A percentile compares a stretch with the other conserved stretches of the same genome.
Conservation (phyloP, 495 filamentous ascomycete genomes). For the Hypoxylon perforatum region DNA sequence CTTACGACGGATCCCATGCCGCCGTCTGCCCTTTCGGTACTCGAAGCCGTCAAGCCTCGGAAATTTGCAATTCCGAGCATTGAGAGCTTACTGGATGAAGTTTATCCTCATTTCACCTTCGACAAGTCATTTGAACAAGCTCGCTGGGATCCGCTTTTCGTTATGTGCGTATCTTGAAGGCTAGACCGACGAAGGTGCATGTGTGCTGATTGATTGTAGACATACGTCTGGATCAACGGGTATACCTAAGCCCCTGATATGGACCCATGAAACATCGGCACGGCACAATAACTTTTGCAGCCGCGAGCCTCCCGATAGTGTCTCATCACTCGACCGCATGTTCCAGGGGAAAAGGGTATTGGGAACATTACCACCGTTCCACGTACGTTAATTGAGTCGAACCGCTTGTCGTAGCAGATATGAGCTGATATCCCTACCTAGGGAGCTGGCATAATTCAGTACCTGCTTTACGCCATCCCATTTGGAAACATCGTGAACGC, state of each 20-base stretch:
- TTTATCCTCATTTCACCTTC: conserved; percentile 1
- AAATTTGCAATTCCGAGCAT: conserved; percentile 11
- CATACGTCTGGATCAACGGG: conserved; percentile 3
- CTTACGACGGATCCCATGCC: conserved; percentile 20
- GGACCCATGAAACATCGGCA: neutral
- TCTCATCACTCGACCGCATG: neutral
- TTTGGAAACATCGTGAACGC: conserved; percentile 47
- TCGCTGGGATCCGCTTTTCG: neutral
- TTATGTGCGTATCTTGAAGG: too few species aligned
- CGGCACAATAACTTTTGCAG: neutral
- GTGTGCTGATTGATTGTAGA: too few species aligned
- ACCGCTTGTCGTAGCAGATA: neutral
- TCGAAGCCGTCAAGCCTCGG: conserved; percentile 21
- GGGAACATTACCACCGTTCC: neutral
- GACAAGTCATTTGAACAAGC: neutral
- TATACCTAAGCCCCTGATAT: neutral
- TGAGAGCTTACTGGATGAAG: conserved; percentile 10
- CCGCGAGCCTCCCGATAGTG: neutral
- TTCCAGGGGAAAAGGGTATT: neutral
- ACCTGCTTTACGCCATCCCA: conserved; percentile 32
- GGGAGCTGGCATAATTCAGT: conserved; percentile 44
- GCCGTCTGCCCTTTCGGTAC: neutral
- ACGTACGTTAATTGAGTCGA: neutral
- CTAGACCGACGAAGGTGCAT: too few species aligned
- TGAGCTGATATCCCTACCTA: conserved; percentile 9